Evolutionary conservation across 306 rosid genomes (phyloP), one percentile per base, ranked within the genome.

Genomic region (Castanea sativa): DNA sequence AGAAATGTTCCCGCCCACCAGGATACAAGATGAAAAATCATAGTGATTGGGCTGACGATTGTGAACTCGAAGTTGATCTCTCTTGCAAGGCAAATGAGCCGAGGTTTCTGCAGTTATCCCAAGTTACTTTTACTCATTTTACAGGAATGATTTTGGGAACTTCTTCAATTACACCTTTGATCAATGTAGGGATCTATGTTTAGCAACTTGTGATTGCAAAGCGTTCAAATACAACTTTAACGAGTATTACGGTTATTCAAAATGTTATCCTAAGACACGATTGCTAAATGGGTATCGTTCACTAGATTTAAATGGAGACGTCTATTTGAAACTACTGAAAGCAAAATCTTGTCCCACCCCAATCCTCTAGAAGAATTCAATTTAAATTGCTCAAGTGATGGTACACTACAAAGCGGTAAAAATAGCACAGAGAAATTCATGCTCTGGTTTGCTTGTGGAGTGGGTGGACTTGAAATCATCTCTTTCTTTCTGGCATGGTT

Each of bases 31-130:
- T 68, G 19, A 84, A 33, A 27, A 79, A 76, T 13, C 29, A 1
- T 2, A 53, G 58, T 6, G 84, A 87, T 71, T 84, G 86, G 88
- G 73, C 88, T 27, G 12, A 68, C 2, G 94, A 92, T 4, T 90
- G 92, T 29, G 73, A 83, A 23, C 90, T 89, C 2, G 53, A 49
- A 53, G 80, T 86, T 43, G 56, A 23, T 29, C 15, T 81, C 4
- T 49, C 81, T 43, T 79, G 84, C 70, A 14, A 23, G 3, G 1
- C 0, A 76, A 79, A 9, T 5, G 79, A 84, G 68, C 56, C 85
- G 4, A 56, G 27, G 1, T 88, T 84, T 67, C 16, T 77, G 1
- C 35, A 6, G n/a, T 55, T 84, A 20, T 0, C 1, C 0, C 51
- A 73, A 6, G 35, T 76, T 23, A 86, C 73, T 49, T 83, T 41